Percentiles rank a stretch among this genome's conserved stretches.
Evolutionary conservation across 2,329 filamentous ascomycete genomes (phyloP).

Genomic region (Aspergillus sp.): DNA sequence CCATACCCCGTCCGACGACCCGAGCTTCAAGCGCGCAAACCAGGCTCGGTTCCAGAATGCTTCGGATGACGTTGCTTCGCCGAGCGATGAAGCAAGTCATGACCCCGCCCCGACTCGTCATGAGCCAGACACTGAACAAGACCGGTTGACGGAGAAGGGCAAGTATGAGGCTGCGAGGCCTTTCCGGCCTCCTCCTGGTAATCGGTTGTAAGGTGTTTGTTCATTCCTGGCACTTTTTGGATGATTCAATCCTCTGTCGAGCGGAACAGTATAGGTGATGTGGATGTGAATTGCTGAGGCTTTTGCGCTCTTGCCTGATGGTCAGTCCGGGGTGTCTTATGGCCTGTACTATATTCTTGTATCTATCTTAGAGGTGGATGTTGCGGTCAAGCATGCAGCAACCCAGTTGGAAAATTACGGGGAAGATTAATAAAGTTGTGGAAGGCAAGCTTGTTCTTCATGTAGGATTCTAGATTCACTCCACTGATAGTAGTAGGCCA

Average conservation of each 20-base stretch:
- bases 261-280: background rate
- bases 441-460: background rate
- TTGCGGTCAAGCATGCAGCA: background rate
- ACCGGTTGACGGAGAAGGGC: conserved; percentile 72
- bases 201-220: conserved; percentile 61
- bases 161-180: conserved; percentile 83
- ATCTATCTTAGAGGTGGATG: background rate
- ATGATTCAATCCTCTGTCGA: background rate
- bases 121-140: conserved; percentile 68
- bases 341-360: conserved; percentile 9
- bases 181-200: conserved; percentile 77
- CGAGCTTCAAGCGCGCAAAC: conserved; percentile 37
- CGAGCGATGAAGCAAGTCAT: conserved; percentile 68
- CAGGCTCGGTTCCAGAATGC: conserved; percentile 28
- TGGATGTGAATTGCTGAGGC: background rate
- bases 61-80: conserved; percentile 57
- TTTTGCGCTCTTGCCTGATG: background rate
- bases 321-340: background rate
- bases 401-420: background rate
- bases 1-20: conserved; percentile 24
- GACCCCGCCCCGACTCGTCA: conserved; percentile 88
- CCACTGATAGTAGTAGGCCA: background rate
- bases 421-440: background rate
- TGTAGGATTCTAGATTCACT: background rate
- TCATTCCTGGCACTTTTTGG: background rate